A percentile compares a stretch with the other conserved stretches of the same genome.
phyloP scores from a whole-genome alignment of 2,329 filamentous ascomycete genomes.

The Aspergillus melleus region DNA sequence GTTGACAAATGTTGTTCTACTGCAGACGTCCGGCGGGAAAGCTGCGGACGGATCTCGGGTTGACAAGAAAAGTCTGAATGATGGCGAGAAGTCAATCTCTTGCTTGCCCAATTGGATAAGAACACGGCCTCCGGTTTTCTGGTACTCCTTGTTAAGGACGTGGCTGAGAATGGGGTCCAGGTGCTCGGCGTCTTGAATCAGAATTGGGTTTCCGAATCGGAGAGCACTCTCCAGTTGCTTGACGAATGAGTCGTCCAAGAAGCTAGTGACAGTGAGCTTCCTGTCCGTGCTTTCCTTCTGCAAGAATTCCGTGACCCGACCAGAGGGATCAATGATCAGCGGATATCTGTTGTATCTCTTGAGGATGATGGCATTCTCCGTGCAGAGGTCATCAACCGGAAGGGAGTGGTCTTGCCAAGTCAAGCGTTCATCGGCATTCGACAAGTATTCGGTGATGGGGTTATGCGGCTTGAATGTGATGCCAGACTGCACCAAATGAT shows the following conservation, averaged over 20 bases:
- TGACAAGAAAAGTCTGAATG: constrained; percentile 92
- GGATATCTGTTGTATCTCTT: constrained; percentile 98
- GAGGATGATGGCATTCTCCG: constrained; percentile 95
- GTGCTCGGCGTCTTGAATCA: constrained; percentile 97
- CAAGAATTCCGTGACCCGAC: constrained; percentile 89
- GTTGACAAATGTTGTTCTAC: constrained; percentile 97
- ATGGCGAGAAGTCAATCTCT: constrained; percentile 97
- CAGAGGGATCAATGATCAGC: constrained; percentile 96
- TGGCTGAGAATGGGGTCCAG: constrained; percentile 97
- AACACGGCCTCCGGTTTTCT: constrained; percentile 95
- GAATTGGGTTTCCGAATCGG: constrained; percentile 95
- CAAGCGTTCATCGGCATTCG: constrained; percentile 90
- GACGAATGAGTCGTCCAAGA: constrained; percentile 95
- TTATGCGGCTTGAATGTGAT: constrained; percentile 92
- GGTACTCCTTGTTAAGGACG: constrained; percentile 98
- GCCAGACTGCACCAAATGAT: constrained; percentile 89
- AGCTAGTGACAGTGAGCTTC: constrained; percentile 93
- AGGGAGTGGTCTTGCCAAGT: constrained; percentile 93
- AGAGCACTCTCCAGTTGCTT: constrained; percentile 97
- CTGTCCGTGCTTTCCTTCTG: constrained; percentile 93
- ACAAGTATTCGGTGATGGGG: constrained; percentile 92
- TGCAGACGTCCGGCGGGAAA: constrained; percentile 96
- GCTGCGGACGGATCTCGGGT: constrained; percentile 94
- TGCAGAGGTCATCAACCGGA: constrained; percentile 95
- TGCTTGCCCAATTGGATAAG: constrained; percentile 98